These are phyloP conservation scores for Aspergillus sclerotialis DNA, from an alignment of 2,329 filamentous ascomycete genomes.

Conservation along the genomic window DNA sequence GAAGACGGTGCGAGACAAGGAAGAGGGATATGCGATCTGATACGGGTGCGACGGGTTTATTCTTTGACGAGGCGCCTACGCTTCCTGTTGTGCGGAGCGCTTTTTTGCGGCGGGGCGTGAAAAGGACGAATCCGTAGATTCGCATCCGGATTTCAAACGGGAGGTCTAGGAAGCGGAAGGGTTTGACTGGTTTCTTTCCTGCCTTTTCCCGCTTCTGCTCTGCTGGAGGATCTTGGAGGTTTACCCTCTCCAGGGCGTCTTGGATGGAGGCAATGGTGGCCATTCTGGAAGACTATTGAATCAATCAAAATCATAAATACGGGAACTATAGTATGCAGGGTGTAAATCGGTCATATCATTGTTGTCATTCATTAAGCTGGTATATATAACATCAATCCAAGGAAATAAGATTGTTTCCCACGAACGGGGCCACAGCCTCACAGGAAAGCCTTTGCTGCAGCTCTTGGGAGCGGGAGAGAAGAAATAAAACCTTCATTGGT, in stretches of 20 bases:
- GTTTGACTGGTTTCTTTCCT: constrained; percentile 8
- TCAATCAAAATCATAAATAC: constrained; percentile 7
- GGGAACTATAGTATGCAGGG: no score
- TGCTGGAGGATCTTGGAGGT: constrained; percentile 17
- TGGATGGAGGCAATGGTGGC: constrained; percentile 14
- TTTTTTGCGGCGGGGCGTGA: constrained; percentile 25
- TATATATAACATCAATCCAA: constrained; percentile 8
- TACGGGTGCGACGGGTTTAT: constrained; percentile 24
- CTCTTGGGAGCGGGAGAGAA: constrained; percentile 43
- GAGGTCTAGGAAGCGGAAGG: constrained; percentile 48
- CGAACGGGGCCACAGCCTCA: constrained; percentile 45
- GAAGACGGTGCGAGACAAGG: constrained; percentile 36
- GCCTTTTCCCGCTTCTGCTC: constrained; percentile 11
- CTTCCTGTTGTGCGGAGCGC: constrained; percentile 20
- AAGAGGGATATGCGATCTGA: constrained; percentile 34
- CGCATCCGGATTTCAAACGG: constrained; percentile 48
- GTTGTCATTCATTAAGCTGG: constrained; percentile 6
- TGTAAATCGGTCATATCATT: background rate
- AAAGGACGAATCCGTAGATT: constrained; percentile 42
- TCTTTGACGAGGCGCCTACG: constrained; percentile 31
- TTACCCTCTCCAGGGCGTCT: constrained; percentile 16
- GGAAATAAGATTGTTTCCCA: constrained; percentile 33
- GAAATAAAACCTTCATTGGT: constrained; percentile 28
- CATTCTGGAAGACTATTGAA: constrained; percentile 7
- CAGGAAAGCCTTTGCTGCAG: constrained; percentile 38